Base-by-base conservation (phyloP, 768 basidiomycete genomes). In the Amyloporia xantha region DNA sequence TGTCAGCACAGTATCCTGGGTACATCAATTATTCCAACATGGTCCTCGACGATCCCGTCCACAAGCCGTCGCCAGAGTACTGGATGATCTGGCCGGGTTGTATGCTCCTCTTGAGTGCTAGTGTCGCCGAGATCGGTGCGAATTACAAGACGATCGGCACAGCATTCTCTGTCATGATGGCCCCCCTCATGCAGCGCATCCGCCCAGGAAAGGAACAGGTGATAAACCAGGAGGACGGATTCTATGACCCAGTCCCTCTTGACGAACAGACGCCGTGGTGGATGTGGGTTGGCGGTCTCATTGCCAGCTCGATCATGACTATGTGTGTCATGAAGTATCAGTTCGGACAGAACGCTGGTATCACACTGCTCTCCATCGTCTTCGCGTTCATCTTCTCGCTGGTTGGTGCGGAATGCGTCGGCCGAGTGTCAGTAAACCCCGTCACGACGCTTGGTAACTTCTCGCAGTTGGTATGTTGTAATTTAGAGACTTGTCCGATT, bases 31-130 rank as follows among this genome's bases (percentile, higher is more conserved):
- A 53, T 44, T 44, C 52, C 21, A 51, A 53, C 52, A 59, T 59
- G 57, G 49, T 53, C 9, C 57, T 59, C 37, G 45, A 41, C 39
- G 57, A 59, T 25, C 57, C 57, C 10, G 54, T 59, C 17, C 48
- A 54, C 37, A 26, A 41, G 5, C 57, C 57, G 3, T 56, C 54
- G 6, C 57, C 57, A 2, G 53, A 55, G 51, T 59, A 59, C 48
- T 59, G 57, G 57, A 53, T 59, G 52, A 59, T 59, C 50, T 59
- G 57, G 57, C 57, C 57, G 6, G 57, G 57, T 1, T 56, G 54
- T 36, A 48, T 55, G 25, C 40, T 59, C 23, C 51, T 58, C 13
- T 52, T 58, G 10, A 55, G 51, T 47, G 45, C 57, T 19, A 53
- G 51, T 40, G 38, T 58, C 33, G 47, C 54, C 3, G 57, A 58